A percentile compares a stretch with the other conserved stretches of the same genome.
Conservation (phyloP, 2,329 filamentous ascomycete species). For the Dothiorella sarmentorum region DNA sequence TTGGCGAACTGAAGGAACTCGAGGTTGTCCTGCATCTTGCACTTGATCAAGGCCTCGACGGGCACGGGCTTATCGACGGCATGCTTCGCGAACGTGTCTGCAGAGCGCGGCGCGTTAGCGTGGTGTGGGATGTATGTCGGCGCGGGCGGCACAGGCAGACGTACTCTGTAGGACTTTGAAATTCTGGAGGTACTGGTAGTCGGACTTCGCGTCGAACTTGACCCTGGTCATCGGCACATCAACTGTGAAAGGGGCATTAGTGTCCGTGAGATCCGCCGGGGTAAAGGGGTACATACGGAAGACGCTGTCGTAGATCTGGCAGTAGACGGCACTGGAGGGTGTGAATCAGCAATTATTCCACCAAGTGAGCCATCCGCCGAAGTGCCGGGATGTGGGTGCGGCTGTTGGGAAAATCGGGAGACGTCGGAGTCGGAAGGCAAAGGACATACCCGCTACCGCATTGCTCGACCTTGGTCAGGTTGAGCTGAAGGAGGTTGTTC, state of each 20-base stretch:
- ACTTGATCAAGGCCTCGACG: constrained; percentile 86
- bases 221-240: constrained; percentile 94
- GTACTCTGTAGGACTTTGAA: constrained; percentile 96
- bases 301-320: constrained; percentile 98
- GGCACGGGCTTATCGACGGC: constrained; percentile 85
- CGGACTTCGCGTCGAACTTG: constrained; percentile 96
- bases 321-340: constrained; percentile 75
- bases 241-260: constrained; percentile 41
- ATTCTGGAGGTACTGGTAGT: constrained; percentile 97
- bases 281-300: constrained; percentile 57
- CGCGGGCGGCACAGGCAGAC: constrained; percentile 29
- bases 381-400: background rate
- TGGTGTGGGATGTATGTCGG: background rate
- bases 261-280: background rate
- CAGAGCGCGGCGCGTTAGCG: constrained; percentile 18
- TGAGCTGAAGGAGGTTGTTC: constrained; percentile 96
- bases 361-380: background rate
- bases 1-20: constrained; percentile 98
- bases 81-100: constrained; percentile 82
- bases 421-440: constrained; percentile 21
- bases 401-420: constrained; percentile 20
- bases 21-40: constrained; percentile 99
- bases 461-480: constrained; percentile 97
- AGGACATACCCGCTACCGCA: constrained; percentile 86
- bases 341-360: background rate